A percentile compares a stretch with the other conserved stretches of the same genome.
Evolutionary conservation across 2,329 filamentous ascomycete species (phyloP).

Genomic region (Xylariaceae sp.): DNA sequence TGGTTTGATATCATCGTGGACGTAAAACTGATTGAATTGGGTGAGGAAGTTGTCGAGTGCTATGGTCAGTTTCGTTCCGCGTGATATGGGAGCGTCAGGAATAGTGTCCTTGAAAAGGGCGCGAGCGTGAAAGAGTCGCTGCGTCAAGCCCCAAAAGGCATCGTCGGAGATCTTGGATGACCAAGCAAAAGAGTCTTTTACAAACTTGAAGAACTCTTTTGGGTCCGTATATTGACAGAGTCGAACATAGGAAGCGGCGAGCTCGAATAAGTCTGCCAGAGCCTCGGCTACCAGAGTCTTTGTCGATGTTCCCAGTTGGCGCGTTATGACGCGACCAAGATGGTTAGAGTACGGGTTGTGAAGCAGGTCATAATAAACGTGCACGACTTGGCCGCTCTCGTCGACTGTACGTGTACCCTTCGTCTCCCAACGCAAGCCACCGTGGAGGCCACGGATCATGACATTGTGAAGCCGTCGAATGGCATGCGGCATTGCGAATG

Average conservation of each 20-base stretch:
- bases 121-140: slow-evolving; percentile 20
- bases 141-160: slow-evolving; percentile 22
- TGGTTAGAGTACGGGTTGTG: slow-evolving; percentile 11
- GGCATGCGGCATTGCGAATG: too few species aligned
- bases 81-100: too few species aligned
- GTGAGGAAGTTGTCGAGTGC: too few species aligned
- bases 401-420: slow-evolving; percentile 1
- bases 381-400: not conserved
- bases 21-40: too few species aligned
- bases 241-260: slow-evolving; percentile 10
- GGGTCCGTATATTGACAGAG: slow-evolving; percentile 11
- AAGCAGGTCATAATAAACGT: slow-evolving; percentile 6
- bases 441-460: slow-evolving; percentile 1
- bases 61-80: too few species aligned
- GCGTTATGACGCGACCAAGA: slow-evolving; percentile 6
- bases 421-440: slow-evolving; percentile 8
- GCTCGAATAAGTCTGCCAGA: slow-evolving; percentile 12
- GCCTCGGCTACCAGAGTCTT: not conserved
- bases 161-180: slow-evolving; percentile 9
- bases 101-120: slow-evolving; percentile 11
- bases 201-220: slow-evolving; percentile 11
- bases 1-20: too few species aligned
- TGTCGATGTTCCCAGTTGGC: not conserved
- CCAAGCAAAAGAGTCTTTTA: slow-evolving; percentile 14
- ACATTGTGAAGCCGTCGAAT: not conserved